A percentile compares a stretch with the other conserved stretches of the same genome.
Evolutionary conservation across 139 green algal species (phyloP).

Genomic region (Limnomonas spitsbergensis): DNA sequence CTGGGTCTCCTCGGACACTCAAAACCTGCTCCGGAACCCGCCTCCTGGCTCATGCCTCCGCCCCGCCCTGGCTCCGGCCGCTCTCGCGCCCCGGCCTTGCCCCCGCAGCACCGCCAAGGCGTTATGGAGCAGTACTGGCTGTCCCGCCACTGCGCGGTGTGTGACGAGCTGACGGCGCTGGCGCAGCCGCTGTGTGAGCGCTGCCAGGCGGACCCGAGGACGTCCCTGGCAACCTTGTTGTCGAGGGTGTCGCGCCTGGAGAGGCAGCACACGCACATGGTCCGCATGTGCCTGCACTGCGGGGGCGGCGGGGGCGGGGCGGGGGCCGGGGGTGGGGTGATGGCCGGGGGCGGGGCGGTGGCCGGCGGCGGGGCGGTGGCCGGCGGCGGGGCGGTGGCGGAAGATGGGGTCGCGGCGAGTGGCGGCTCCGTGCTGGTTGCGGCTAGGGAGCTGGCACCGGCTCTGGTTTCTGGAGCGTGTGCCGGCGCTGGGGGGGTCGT

Average conservation of each 20-base stretch:
- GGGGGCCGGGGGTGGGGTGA: neutral
- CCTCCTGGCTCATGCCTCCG: neutral
- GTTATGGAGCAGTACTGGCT: conserved; percentile 89
- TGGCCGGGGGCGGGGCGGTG: neutral
- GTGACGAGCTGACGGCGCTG: conserved; percentile 75
- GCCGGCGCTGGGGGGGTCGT: conserved; percentile 48
- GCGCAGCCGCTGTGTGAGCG: conserved; percentile 63
- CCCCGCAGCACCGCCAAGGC: neutral
- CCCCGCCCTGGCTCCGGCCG: neutral
- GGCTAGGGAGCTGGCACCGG: too few relatives aligned
- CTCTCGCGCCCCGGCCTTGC: neutral
- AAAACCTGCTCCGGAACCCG: neutral
- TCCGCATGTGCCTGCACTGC: conserved; percentile 76
- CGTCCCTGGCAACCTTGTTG: conserved; percentile 41
- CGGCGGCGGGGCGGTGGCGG: neutral
- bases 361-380: neutral
- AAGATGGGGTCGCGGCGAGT: neutral
- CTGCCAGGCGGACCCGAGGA: conserved; percentile 55
- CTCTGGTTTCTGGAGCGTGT: too few relatives aligned
- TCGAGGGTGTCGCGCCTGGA: conserved; percentile 45
- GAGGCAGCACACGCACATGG: conserved; percentile 59
- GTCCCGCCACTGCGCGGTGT: conserved; percentile 88
- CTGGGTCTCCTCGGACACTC: conserved; percentile 33
- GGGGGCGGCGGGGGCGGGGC: conserved; percentile 57
- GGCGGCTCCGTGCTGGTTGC: neutral